A percentile compares a stretch with the other conserved stretches of the same genome.
Conservation (phyloP, 768 basidiomycete genomes). For the Amanita muscaria region DNA sequence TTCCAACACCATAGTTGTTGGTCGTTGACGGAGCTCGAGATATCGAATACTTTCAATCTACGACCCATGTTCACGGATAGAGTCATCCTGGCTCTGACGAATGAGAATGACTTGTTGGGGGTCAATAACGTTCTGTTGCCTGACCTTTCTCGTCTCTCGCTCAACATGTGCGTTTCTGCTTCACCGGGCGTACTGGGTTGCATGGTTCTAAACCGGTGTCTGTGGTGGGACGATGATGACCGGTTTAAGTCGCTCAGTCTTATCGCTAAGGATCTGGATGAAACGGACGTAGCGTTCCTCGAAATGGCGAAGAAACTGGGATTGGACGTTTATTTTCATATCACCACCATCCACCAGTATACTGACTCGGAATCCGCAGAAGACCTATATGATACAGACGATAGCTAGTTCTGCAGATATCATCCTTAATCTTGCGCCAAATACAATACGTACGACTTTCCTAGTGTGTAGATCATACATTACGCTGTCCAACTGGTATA, state of each 20-base stretch:
- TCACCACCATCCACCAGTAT: background rate
- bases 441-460: no score
- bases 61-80: slow-evolving; percentile 1
- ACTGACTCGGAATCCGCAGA: background rate
- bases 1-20: background rate
- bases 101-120: background rate
- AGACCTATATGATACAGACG: background rate
- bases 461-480: no score
- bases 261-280: background rate
- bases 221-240: no score
- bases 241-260: background rate
- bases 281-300: background rate
- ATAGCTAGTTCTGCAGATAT: no score
- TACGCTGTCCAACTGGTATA: no score
- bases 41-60: background rate
- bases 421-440: no score
- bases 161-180: background rate
- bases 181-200: background rate
- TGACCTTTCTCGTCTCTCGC: background rate
- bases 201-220: background rate
- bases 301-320: background rate
- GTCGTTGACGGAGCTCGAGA: background rate
- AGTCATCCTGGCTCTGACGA: background rate
- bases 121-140: background rate
- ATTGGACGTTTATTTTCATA: background rate